A percentile compares a stretch with the other conserved stretches of the same genome.
Evolutionary conservation across 371 early-diverging fungal genomes (phyloP).

Genomic region (Dentiscutata heterogama): DNA sequence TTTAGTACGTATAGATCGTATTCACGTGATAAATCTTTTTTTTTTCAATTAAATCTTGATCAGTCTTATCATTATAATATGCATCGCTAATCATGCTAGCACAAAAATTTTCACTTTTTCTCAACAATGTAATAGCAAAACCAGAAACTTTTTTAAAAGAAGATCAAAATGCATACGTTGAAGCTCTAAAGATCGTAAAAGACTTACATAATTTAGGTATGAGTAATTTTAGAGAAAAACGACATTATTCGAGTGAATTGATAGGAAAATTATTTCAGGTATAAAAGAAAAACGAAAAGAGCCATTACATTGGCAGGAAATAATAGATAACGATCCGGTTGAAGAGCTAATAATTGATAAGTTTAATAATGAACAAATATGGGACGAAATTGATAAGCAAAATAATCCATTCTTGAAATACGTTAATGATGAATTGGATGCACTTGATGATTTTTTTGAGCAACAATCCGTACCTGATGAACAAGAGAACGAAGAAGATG

Average conservation of each 20-base stretch:
- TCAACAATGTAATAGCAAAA: slow-evolving; percentile 58
- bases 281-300: slow-evolving; percentile 25
- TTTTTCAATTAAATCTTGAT: neutral
- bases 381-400: slow-evolving; percentile 91
- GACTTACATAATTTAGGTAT: slow-evolving; percentile 67
- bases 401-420: slow-evolving; percentile 84
- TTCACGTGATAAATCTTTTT: neutral
- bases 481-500: slow-evolving; percentile 51
- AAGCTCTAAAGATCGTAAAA: slow-evolving; percentile 60
- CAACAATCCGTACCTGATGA: slow-evolving; percentile 52
- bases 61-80: no score
- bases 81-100: neutral
- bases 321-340: slow-evolving; percentile 56
- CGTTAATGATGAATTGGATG: slow-evolving; percentile 61
- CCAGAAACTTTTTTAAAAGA: slow-evolving; percentile 62
- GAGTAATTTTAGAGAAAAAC: neutral
- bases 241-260: neutral
- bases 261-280: neutral
- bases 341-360: slow-evolving; percentile 76
- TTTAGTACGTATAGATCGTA: no score
- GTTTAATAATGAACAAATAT: slow-evolving; percentile 89
- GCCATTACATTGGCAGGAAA: slow-evolving; percentile 25
- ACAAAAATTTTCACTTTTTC: slow-evolving; percentile 39
- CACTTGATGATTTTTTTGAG: slow-evolving; percentile 49
- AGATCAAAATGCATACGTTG: slow-evolving; percentile 54